Evolutionary conservation across 2,329 filamentous ascomycete genomes (phyloP), one percentile per base, ranked within the genome.

Genomic region (Fusarium sublunatum): DNA sequence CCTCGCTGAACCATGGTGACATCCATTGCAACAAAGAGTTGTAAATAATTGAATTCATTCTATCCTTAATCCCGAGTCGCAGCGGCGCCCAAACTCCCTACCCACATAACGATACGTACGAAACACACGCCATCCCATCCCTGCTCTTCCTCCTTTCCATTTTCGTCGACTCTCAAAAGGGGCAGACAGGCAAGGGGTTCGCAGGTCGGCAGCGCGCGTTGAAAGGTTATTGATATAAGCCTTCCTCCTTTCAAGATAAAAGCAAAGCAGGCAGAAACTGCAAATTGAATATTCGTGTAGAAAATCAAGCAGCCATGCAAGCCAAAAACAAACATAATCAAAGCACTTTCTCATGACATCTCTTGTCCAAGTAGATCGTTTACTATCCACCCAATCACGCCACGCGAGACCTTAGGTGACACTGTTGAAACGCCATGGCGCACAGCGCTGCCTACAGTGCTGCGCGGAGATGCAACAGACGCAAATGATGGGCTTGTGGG

Each of bases 51-150:
- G 44, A 56, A 55, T 63, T 63, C 65, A 67, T 65, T 70, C 65
- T 70, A 70, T 70, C 66, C 54, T 36, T 61, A 39, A 44, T 57
- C 44, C 58, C 52, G 41, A 59, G 29, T 62, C 47, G 40, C 43
- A 68, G 46, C 53, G 3, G 46, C 67, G 65, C 67, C 66, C 50
- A 59, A 70, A 70, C 67, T 69, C 67, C 67, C 50, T 56, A 61
- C 48, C 67, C 60, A 59, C 55, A 54, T 64, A 63, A 67, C 48
- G 44, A 65, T 60, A 67, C 55, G 57, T 69, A 61, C 53, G 53
- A 64, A 58, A 54, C 53, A 51, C 41, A 60, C 39, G 9, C 46
- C 45, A 56, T 28, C 19, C 19, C 19, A 19, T 19, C 19, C 19
- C 19, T 54, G 38, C 51, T 65, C 50, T 45, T 53, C 43, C 62